Evolutionary conservation across 2,329 filamentous ascomycete species (phyloP), one percentile per base, ranked within the genome.

Genomic region (Botrytis fragariae): DNA sequence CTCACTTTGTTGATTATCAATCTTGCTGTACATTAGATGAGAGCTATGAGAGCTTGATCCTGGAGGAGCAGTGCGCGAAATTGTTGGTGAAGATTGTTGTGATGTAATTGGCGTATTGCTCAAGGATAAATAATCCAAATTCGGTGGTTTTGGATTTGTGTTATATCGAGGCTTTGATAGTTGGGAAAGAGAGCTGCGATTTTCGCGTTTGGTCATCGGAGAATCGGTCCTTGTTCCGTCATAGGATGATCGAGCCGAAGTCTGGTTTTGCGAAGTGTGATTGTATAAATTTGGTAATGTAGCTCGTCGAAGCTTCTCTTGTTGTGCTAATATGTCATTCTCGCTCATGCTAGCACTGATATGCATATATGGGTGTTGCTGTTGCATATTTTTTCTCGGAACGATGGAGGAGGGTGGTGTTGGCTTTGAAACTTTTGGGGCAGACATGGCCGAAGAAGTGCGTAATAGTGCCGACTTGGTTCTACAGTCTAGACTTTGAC

Each of bases 121-220:
- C 65, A 90, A 83, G 14, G 87, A 83, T 32, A 91, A 84, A 76
- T 90, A 92, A 79, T 92, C 86, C 68, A 92, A 83, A 76, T 88
- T 90, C 69, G 84, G 83, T 72, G 82, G 76, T 45, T 77, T 80
- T 10, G 77, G 74, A 57, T 62, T 74, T 35, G 74, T 75, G 18
- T 73, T 42, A 18, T 69, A 39, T 18, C 74, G 76, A 62, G 74
- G 73, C 68, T 76, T 77, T 45, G 75, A 42, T 61, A 76, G 29
- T 45, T 76, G 77, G 25, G 78, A 74, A 35, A 83, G 81, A 1
- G 84, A 81, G 51, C 79, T 76, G 64, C 78, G 82, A 76, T 42
- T 44, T 75, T 78, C 84, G 76, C 77, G 83, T 81, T 48, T 81
- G 80, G 72, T 82, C 81, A 81, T 81, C 83, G 77, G 81, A 81